Evolutionary conservation across 78 protist species (phyloP).

Genomic region (Chrysochromulina parva): DNA sequence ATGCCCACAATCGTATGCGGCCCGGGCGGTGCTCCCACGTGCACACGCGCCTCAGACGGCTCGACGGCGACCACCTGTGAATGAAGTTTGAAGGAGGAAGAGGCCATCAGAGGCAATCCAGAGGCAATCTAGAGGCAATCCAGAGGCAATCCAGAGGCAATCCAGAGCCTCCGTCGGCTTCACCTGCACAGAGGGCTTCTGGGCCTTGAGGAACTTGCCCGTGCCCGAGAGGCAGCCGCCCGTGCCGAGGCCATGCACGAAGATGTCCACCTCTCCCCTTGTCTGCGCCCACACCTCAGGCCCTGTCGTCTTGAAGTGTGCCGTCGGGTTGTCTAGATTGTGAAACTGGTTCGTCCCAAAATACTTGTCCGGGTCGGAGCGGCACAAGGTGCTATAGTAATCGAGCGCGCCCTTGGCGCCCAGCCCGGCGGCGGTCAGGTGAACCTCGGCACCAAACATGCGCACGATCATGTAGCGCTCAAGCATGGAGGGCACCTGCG

Average conservation of each 20-base stretch:
- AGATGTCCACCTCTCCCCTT: not conserved
- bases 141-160: no score
- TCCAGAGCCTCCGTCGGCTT: no score
- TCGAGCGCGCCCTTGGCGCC: not conserved
- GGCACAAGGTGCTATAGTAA: no score
- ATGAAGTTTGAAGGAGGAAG: no score
- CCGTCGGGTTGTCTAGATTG: conserved; percentile 5
- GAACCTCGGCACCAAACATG: conserved; percentile 31
- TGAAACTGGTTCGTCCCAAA: not conserved
- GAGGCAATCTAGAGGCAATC: no score
- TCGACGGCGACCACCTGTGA: not conserved
- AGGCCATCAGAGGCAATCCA: no score
- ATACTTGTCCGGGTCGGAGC: not conserved
- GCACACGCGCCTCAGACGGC: not conserved
- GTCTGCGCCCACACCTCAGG: conserved; percentile 26
- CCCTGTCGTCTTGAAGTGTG: not conserved
- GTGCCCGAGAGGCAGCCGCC: conserved; percentile 42
- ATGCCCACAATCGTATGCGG: not conserved
- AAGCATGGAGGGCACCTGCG: not conserved
- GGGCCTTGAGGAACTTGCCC: conserved; percentile 13
- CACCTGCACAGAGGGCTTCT: not conserved
- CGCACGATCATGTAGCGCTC: conserved; percentile 19
- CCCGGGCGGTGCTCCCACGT: not conserved
- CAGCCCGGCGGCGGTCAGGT: not conserved
- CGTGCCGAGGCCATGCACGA: conserved; percentile 45